Base-by-base conservation (phyloP, 2,329 filamentous ascomycete genomes). In the Macrophomina phaseolina region DNA sequence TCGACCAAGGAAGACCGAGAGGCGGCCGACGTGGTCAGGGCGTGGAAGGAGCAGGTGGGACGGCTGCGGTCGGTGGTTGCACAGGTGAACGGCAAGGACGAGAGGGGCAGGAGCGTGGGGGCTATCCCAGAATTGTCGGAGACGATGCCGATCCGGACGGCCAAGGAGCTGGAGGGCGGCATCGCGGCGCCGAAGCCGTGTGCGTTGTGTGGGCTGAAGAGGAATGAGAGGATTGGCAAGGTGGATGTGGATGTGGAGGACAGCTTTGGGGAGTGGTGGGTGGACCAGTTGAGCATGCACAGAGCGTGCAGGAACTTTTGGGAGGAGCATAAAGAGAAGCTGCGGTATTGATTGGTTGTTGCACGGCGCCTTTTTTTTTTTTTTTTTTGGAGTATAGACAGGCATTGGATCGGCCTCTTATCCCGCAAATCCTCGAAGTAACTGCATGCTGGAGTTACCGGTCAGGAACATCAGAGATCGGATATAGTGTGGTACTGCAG, bases 261-360 rank as follows among this genome's bases (percentile, higher is more conserved):
- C 77, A 93, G 91, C 76, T 97, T 97, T 82, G 93, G 93, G 12
- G 94, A 98, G 81, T 98, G 93, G 92, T 98, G 94, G 94, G 84
- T 91, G 49, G 93, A 97, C 53, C 90, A 81, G 48, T 75, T 79
- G 66, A 81, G 78, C 64, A 83, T 84, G 81, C 82, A 94, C 77
- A 94, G 93, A 90, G 86, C 87, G 23, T 98, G 94, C 79, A 87
- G 87, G 76, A 90, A 91, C 69, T 97, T 97, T 74, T 98, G 94
- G 94, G 81, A 90, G 67, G 84, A 90, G 72, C 90, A 96, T 77
- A 91, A 91, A 77, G 83, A 83, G 64, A 83, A 84, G 67, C 81
- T 97, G 70, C 86, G 88, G 65, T 65, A 62, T 45, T 62, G 45
- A 62, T 18, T 45, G 11, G 11, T 45, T 9, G 11, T 45, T 45